Evolutionary conservation across 805 yeast genomes (phyloP).

Genomic region (Geotrichum ghanense): DNA sequence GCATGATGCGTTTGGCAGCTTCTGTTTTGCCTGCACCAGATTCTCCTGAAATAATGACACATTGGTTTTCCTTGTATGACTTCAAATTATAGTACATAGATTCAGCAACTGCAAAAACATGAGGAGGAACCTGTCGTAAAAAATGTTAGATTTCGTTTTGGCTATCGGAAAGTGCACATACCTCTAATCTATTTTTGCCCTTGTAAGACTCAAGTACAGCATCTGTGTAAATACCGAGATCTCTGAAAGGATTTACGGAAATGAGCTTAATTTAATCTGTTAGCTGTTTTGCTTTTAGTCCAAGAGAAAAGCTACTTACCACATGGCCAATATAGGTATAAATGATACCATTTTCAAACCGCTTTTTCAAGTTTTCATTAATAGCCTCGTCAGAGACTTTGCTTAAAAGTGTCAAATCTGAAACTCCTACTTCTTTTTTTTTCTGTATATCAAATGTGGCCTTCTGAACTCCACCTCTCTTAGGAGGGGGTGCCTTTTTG

Average conservation of each 20-base stretch:
- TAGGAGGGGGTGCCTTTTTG: conserved; percentile 32
- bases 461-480: conserved; percentile 52
- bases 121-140: conserved; percentile 56
- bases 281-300: background rate
- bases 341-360: conserved; percentile 82
- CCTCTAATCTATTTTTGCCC: conserved; percentile 91
- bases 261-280: conserved; percentile 35
- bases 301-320: conserved; percentile 14
- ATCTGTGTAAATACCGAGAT: conserved; percentile 87
- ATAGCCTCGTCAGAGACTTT: conserved; percentile 86
- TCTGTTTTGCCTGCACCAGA: conserved; percentile 98
- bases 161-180: conserved; percentile 7
- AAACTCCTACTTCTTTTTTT: conserved; percentile 96
- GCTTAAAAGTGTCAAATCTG: conserved; percentile 81
- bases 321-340: conserved; percentile 38
- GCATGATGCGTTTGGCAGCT: conserved; percentile 97
- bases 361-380: conserved; percentile 78
- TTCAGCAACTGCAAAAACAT: conserved; percentile 96
- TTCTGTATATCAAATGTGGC: conserved; percentile 82
- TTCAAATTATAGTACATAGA: conserved; percentile 92
- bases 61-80: conserved; percentile 87
- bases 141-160: background rate
- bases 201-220: conserved; percentile 63
- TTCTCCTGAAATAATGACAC: conserved; percentile 96
- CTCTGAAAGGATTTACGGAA: conserved; percentile 93